These are phyloP conservation scores for Pseudomassariella vexata DNA, from an alignment of 2,329 filamentous ascomycete genomes.

Conservation along the genomic window DNA sequence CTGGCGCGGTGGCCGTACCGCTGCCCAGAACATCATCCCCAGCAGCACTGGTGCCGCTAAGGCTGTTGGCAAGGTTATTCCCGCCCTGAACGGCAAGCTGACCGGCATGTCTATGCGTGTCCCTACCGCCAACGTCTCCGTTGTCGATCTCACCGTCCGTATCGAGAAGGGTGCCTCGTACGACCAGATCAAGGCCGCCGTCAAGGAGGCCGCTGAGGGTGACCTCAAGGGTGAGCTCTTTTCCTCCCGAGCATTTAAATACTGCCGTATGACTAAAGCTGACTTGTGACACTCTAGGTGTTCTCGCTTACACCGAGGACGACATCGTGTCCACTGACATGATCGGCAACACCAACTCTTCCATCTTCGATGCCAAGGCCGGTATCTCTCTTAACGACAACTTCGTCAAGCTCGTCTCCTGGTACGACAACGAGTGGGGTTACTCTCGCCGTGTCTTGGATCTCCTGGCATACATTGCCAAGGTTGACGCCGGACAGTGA, in stretches of 20 bases:
- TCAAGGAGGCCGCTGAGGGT: constrained; percentile 83
- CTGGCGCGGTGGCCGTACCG: constrained; percentile 98
- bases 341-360: constrained; percentile 87
- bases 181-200: constrained; percentile 85
- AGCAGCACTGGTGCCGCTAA: constrained; percentile 98
- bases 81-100: constrained; percentile 96
- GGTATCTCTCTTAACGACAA: constrained; percentile 98
- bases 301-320: constrained; percentile 94
- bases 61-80: constrained; percentile 99
- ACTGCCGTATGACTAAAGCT: too few relatives aligned
- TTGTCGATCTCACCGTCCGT: constrained; percentile 93
- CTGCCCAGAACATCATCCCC: constrained; percentile 99
- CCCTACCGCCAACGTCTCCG: constrained; percentile 96
- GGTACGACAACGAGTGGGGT: constrained; percentile 99
- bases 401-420: constrained; percentile 97
- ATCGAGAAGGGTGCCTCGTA: constrained; percentile 84
- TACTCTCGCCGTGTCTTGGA: constrained; percentile 95
- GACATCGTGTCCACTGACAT: constrained; percentile 91
- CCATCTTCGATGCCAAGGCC: constrained; percentile 99
- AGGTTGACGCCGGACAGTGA: constrained; percentile 61
- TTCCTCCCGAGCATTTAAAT: constrained; percentile 7
- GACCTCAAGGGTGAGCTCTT: constrained; percentile 69
- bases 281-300: constrained; percentile 60
- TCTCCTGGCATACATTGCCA: constrained; percentile 72
- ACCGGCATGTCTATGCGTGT: constrained; percentile 99